A percentile compares a stretch with the other conserved stretches of the same genome.
phyloP scores from a whole-genome alignment of 352 stramenopile genomes.

The Blastocystis sp. region DNA sequence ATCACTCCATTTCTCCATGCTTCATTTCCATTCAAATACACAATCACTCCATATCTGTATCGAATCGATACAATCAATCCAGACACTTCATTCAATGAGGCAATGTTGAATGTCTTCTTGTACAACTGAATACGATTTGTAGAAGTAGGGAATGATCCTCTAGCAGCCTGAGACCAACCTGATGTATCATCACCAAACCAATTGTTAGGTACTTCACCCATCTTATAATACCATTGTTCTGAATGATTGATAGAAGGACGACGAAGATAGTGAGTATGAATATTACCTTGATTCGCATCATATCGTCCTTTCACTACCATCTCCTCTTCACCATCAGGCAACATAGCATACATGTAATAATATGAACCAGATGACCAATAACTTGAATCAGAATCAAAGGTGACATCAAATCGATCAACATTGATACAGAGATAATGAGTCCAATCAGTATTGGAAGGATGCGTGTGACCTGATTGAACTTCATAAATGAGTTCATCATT shows the following conservation, averaged over 20 bases:
- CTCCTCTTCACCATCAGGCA: neutral
- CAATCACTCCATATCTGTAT: too few species aligned
- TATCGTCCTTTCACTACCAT: neutral
- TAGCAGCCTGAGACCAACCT: neutral
- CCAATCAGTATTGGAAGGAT: neutral
- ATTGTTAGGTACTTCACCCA: neutral
- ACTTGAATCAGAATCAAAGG: neutral
- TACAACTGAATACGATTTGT: slow-evolving; percentile 23
- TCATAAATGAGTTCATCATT: neutral
- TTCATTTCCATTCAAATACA: too few species aligned
- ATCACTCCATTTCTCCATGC: too few species aligned
- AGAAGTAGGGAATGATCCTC: neutral
- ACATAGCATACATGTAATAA: neutral
- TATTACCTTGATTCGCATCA: neutral
- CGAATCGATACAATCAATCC: too few species aligned
- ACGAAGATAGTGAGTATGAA: neutral
- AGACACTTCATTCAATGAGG: neutral
- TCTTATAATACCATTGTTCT: neutral
- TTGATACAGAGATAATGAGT: neutral
- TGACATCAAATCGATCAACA: neutral
- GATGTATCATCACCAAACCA: neutral
- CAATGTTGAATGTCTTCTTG: neutral
- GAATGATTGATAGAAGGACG: neutral
- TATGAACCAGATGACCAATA: neutral
- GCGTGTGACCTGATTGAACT: neutral